phyloP scores from a whole-genome alignment of 2,329 filamentous ascomycete genomes.

The Myriosclerotinia curreyana region DNA sequence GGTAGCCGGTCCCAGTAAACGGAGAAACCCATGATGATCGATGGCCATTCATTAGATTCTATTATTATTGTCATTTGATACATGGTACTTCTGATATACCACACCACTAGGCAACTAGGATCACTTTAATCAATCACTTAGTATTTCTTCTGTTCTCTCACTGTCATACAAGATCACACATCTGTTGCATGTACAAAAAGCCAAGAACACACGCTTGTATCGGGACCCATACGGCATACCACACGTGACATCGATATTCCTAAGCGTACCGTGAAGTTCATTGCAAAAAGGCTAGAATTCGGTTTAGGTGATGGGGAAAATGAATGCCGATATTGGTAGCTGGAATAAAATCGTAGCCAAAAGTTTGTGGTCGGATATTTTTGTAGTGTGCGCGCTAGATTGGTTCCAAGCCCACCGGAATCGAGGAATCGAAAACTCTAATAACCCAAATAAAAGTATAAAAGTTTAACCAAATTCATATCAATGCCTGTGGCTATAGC shows the following conservation, averaged over 20 bases:
- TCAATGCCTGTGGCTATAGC: not conserved
- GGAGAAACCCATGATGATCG: not conserved
- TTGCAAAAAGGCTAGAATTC: constrained; percentile 8
- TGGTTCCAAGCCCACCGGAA: constrained; percentile 1
- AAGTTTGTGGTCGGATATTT: constrained; percentile 10
- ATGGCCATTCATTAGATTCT: not conserved
- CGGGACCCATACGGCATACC: constrained; percentile 1
- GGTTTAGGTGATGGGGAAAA: not conserved
- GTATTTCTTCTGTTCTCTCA: not conserved
- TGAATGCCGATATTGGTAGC: not conserved
- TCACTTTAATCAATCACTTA: not conserved
- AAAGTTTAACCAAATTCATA: not conserved
- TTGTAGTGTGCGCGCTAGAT: not conserved
- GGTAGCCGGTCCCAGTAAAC: not conserved
- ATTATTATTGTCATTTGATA: not conserved
- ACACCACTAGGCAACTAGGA: not conserved
- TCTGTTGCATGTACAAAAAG: too few species aligned
- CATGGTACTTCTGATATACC: too few species aligned
- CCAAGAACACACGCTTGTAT: not conserved
- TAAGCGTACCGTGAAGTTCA: not conserved
- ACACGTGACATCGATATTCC: not conserved
- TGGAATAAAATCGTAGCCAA: constrained; percentile 6
- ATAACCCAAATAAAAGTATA: not conserved
- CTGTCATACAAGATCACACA: not conserved
- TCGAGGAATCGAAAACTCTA: not conserved